phyloP scores from a whole-genome alignment of 1,284 basidiomycete species.

The Boletus semigastroideus region DNA sequence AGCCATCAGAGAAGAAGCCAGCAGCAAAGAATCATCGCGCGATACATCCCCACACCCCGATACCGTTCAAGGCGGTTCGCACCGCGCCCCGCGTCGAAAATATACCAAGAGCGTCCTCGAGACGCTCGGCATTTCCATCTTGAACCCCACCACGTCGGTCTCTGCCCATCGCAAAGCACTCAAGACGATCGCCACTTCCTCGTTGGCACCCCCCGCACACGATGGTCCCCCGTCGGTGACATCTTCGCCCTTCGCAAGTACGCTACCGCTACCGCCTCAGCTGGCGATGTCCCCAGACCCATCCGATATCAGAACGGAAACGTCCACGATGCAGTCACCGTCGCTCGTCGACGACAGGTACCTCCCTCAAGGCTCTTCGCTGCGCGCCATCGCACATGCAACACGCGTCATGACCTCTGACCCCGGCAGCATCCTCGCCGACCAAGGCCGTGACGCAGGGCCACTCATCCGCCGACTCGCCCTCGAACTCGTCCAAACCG shows the following conservation, averaged over 20 bases:
- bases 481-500: slow-evolving; percentile 68
- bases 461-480: slow-evolving; percentile 66
- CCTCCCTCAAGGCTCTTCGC: slow-evolving; percentile 52
- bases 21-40: slow-evolving; percentile 22
- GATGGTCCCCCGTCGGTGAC: slow-evolving; percentile 30
- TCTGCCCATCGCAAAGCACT: slow-evolving; percentile 30
- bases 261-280: slow-evolving; percentile 40
- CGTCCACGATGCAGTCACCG: slow-evolving; percentile 32
- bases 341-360: slow-evolving; percentile 32
- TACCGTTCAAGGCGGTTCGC: slow-evolving; percentile 7
- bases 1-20: slow-evolving; percentile 20
- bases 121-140: slow-evolving; percentile 63
- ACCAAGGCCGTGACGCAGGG: slow-evolving; percentile 62
- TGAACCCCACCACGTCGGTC: slow-evolving; percentile 45
- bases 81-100: slow-evolving; percentile 38
- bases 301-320: slow-evolving; percentile 24
- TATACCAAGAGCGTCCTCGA: slow-evolving; percentile 66
- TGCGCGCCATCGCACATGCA: slow-evolving; percentile 79
- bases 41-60: slow-evolving; percentile 22
- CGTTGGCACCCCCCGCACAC: slow-evolving; percentile 6
- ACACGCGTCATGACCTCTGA: slow-evolving; percentile 88
- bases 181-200: slow-evolving; percentile 6
- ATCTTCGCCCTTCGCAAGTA: slow-evolving; percentile 42
- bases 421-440: slow-evolving; percentile 70
- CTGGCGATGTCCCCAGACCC: slow-evolving; percentile 36